Evolutionary conservation across 2,329 filamentous ascomycete species (phyloP).

Genomic region (Gnomoniopsis smithogilvyi): DNA sequence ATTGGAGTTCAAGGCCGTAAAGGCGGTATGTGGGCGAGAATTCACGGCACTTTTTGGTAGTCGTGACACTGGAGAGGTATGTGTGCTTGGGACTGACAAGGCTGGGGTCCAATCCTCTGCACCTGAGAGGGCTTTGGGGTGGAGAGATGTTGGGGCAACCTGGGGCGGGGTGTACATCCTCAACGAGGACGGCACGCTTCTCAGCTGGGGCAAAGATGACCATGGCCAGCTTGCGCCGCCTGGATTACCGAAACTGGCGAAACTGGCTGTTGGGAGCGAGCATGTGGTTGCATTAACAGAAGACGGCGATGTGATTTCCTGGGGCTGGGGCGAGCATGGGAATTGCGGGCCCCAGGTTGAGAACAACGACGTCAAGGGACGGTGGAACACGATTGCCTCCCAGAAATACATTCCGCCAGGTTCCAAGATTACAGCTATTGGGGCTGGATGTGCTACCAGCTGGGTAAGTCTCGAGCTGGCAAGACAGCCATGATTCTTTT

Average conservation of each 20-base stretch:
- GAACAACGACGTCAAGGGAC: conserved; percentile 64
- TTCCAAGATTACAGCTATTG: conserved; percentile 57
- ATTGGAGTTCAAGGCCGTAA: conserved; percentile 58
- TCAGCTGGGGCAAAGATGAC: conserved; percentile 81
- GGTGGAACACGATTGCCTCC: conserved; percentile 65
- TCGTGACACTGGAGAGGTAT: conserved; percentile 53
- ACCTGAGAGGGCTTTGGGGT: conserved; percentile 51
- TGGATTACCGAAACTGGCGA: conserved; percentile 53
- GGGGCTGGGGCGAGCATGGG: conserved; percentile 98
- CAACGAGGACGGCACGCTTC: conserved; percentile 53
- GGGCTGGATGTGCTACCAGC: conserved; percentile 87
- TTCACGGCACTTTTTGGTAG: conserved; percentile 72
- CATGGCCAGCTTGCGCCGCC: conserved; percentile 74
- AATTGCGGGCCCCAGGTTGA: conserved; percentile 77
- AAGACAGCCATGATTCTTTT: conserved; percentile 15
- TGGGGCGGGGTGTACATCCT: conserved; percentile 82
- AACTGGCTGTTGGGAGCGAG: conserved; percentile 83
- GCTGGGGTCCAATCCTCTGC: conserved; percentile 60
- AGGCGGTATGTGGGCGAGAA: conserved; percentile 77
- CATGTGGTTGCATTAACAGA: conserved; percentile 73
- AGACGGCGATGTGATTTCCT: conserved; percentile 68
- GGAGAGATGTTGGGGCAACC: conserved; percentile 69
- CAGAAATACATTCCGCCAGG: conserved; percentile 49
- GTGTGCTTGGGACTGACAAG: conserved; percentile 72
- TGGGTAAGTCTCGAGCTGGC: conserved; percentile 59